A percentile compares a stretch with the other conserved stretches of the same genome.
Evolutionary conservation across 2,329 filamentous ascomycete genomes (phyloP).

Genomic region (Cladophialophora yegresii): DNA sequence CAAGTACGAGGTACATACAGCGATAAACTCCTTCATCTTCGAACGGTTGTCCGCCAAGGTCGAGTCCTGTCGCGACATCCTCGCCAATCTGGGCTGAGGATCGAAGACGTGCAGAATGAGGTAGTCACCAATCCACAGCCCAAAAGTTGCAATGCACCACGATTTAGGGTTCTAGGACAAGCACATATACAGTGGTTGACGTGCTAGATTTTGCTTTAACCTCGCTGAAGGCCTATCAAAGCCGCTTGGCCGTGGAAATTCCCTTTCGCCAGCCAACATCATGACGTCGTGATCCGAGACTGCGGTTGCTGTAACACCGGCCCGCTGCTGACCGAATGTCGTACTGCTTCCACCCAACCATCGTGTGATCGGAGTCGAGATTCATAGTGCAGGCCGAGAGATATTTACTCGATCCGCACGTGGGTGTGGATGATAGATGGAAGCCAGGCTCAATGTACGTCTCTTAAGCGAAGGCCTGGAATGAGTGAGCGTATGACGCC

Average conservation of each 20-base stretch:
- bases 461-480: background rate
- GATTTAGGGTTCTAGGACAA: background rate
- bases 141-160: background rate
- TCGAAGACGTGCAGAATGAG: background rate
- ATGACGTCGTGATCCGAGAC: background rate
- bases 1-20: conserved; percentile 8
- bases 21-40: conserved; percentile 41
- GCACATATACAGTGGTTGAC: background rate
- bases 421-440: background rate
- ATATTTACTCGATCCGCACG: background rate
- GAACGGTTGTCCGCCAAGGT: conserved; percentile 34
- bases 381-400: background rate
- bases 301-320: background rate
- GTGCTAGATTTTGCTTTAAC: background rate
- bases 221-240: background rate
- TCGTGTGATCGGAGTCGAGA: background rate
- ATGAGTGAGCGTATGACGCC: background rate
- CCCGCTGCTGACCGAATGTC: background rate
- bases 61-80: conserved; percentile 20
- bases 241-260: background rate
- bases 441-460: background rate
- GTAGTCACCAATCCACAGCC: background rate
- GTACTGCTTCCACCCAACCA: background rate
- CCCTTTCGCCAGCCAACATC: background rate
- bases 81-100: background rate